Percentiles rank a stretch among this genome's conserved stretches.
phyloP scores from a whole-genome alignment of 768 basidiomycete genomes.

The Psilocybe tampanensis region DNA sequence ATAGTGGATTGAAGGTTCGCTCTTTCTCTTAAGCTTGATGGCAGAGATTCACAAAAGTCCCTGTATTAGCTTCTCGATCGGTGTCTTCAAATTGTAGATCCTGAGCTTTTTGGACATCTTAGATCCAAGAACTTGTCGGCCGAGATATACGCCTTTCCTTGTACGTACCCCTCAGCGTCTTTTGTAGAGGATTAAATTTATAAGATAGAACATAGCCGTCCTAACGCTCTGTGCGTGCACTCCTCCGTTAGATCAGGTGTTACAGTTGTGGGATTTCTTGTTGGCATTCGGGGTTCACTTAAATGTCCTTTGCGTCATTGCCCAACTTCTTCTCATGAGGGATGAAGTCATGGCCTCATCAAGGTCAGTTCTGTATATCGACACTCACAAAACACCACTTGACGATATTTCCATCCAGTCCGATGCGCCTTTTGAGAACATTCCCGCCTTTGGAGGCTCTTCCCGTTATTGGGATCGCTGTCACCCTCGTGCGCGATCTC shows the following conservation, averaged over 20 bases:
- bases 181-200: neutral
- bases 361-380: slow-evolving; percentile 55
- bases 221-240: slow-evolving; percentile 97
- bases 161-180: slow-evolving; percentile 44
- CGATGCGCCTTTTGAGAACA: slow-evolving; percentile 91
- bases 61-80: slow-evolving; percentile 79
- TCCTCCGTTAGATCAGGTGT: slow-evolving; percentile 92
- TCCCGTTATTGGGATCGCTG: slow-evolving; percentile 89
- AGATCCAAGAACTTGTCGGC: slow-evolving; percentile 91
- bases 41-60: neutral
- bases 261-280: slow-evolving; percentile 96
- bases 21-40: neutral
- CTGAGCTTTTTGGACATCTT: slow-evolving; percentile 79
- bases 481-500: slow-evolving; percentile 91
- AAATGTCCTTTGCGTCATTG: slow-evolving; percentile 96
- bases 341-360: slow-evolving; percentile 87
- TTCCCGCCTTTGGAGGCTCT: slow-evolving; percentile 91
- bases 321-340: slow-evolving; percentile 88
- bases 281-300: slow-evolving; percentile 96
- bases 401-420: slow-evolving; percentile 47
- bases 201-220: slow-evolving; percentile 57
- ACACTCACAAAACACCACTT: slow-evolving; percentile 1
- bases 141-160: slow-evolving; percentile 97
- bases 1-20: slow-evolving; percentile 87
- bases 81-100: slow-evolving; percentile 90